These are phyloP conservation scores for Chaetoceros tenuissimus DNA, from an alignment of 108 stramenopile genomes.

Conservation along the genomic window DNA sequence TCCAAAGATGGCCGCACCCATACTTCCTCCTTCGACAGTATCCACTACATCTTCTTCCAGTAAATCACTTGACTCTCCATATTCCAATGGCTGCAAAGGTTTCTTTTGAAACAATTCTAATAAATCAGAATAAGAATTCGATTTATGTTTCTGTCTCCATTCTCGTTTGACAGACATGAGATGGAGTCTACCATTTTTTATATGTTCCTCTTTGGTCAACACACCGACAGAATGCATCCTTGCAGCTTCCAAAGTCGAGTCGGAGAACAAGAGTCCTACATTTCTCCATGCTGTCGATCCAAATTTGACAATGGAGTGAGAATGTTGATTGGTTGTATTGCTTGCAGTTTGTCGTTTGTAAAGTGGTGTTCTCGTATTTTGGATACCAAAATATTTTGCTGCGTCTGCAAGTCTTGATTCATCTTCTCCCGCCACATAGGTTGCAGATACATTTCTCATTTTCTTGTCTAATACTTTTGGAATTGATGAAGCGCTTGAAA, in stretches of 20 bases:
- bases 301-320: background rate
- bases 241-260: conserved; percentile 20
- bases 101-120: conserved; percentile 20
- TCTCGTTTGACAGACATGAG: conserved; percentile 11
- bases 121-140: conserved; percentile 19
- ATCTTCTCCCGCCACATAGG: conserved; percentile 28
- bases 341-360: conserved; percentile 4
- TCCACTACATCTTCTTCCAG: conserved; percentile 26
- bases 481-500: no score
- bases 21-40: conserved; percentile 30
- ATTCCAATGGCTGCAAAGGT: background rate
- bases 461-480: no score
- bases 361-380: conserved; percentile 8
- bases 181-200: conserved; percentile 26
- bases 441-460: no score
- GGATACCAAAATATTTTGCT: conserved; percentile 16
- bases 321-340: background rate
- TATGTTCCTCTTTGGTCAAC: conserved; percentile 19
- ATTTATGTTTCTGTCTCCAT: background rate
- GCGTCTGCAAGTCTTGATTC: conserved; percentile 1
- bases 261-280: conserved; percentile 4
- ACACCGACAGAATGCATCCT: conserved; percentile 42
- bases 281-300: background rate
- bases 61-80: conserved; percentile 4
- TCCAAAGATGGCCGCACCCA: conserved; percentile 38